A percentile compares a stretch with the other conserved stretches of the same genome.
Conservation (phyloP, 441 rosid species). For the Arabidopsis hybrid region DNA sequence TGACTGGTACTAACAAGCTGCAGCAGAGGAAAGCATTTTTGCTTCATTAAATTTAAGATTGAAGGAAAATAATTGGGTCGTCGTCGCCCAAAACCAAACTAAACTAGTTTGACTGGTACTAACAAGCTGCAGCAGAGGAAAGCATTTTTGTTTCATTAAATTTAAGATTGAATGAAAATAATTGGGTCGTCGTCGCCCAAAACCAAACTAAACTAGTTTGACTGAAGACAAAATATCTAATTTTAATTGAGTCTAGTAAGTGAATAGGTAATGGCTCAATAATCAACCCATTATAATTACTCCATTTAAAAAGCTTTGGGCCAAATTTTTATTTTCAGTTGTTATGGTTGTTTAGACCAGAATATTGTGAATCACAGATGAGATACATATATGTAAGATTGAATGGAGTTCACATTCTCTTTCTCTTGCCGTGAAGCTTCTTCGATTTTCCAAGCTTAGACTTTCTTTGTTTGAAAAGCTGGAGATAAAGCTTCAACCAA, state of each 20-base stretch:
- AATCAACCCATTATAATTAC: not conserved
- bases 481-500: constrained; percentile 77
- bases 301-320: not conserved
- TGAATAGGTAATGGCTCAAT: not conserved
- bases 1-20: constrained; percentile 40
- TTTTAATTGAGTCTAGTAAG: not conserved
- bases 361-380: constrained; percentile 6
- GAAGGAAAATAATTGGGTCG: constrained; percentile 2
- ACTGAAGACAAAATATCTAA: constrained; percentile 3
- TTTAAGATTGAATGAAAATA: not conserved
- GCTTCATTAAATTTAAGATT: not conserved
- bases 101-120: constrained; percentile 32
- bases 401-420: constrained; percentile 21
- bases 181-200: constrained; percentile 26
- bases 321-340: not conserved
- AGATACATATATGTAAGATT: constrained; percentile 26
- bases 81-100: constrained; percentile 21
- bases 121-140: constrained; percentile 29
- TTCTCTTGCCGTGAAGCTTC: constrained; percentile 42
- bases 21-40: constrained; percentile 12
- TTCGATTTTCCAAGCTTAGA: constrained; percentile 60
- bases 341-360: not conserved
- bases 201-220: constrained; percentile 17
- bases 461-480: constrained; percentile 73
- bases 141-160: constrained; percentile 15